phyloP scores from a whole-genome alignment of 164 flowering plant species.

The Kalanchoe fedtschenkoi region DNA sequence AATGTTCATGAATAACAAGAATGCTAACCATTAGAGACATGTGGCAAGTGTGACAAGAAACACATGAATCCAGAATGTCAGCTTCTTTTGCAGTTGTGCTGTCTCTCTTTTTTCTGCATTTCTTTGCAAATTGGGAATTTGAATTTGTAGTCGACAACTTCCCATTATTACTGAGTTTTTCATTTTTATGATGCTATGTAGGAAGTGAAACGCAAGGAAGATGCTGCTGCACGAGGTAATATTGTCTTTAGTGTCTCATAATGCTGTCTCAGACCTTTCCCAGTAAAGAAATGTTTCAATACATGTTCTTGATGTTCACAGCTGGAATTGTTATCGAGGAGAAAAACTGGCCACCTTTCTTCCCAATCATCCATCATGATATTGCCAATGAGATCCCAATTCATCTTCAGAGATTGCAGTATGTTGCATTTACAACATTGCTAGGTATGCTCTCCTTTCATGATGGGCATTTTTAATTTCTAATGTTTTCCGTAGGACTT shows the following conservation, averaged over 20 bases:
- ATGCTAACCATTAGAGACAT: no score
- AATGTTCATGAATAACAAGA: no score
- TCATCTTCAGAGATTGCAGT: conserved; percentile 13
- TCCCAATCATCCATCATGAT: conserved; percentile 12
- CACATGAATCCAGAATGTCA: background rate
- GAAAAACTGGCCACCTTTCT: conserved; percentile 12
- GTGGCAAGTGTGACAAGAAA: no score
- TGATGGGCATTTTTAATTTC: background rate
- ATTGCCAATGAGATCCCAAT: conserved; percentile 13
- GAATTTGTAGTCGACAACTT: background rate
- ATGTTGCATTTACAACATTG: conserved; percentile 12
- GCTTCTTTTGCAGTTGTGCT: background rate
- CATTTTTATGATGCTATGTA: background rate
- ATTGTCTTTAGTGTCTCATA: background rate
- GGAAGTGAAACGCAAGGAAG: conserved; percentile 7
- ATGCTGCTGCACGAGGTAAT: conserved; percentile 8
- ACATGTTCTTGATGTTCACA: background rate
- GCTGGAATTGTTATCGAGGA: conserved; percentile 11
- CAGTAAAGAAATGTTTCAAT: background rate
- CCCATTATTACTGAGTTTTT: background rate
- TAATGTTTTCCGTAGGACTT: no score
- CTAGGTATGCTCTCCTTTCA: conserved; percentile 1
- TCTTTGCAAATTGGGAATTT: background rate
- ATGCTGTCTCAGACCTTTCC: background rate
- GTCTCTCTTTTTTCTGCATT: no score